phyloP scores from a whole-genome alignment of 768 basidiomycete species.

The Collybiopsis luxurians region DNA sequence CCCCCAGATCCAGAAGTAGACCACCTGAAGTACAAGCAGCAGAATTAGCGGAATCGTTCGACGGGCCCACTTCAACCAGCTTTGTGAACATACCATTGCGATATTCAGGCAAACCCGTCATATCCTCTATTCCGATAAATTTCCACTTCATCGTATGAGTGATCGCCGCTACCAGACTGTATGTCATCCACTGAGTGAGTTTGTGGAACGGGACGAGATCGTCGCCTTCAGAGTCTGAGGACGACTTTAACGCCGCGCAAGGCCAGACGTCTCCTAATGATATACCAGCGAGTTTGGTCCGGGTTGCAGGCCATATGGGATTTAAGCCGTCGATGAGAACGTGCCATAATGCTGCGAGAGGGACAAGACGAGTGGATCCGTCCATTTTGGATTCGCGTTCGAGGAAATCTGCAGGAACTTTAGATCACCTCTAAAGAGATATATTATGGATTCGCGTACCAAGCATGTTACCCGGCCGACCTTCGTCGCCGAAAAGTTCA shows the following conservation, averaged over 20 bases:
- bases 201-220: constrained; percentile 94
- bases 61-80: no score
- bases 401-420: constrained; percentile 57
- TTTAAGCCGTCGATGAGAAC: constrained; percentile 80
- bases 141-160: constrained; percentile 76
- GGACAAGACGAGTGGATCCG: constrained; percentile 45
- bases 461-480: constrained; percentile 79
- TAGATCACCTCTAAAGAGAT: no score
- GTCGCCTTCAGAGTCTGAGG: constrained; percentile 47
- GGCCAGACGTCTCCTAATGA: constrained; percentile 95
- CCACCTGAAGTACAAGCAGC: constrained; percentile 53
- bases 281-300: constrained; percentile 63
- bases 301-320: constrained; percentile 83
- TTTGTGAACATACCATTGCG: constrained; percentile 73
- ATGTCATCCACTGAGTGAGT: constrained; percentile 91
- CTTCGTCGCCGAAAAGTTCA: constrained; percentile 69
- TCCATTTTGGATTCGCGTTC: constrained; percentile 48
- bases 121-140: constrained; percentile 76
- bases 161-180: constrained; percentile 83
- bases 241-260: constrained; percentile 49
- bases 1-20: constrained; percentile 79
- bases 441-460: constrained; percentile 38
- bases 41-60: not conserved
- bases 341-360: constrained; percentile 77
- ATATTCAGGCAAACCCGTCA: constrained; percentile 95